phyloP scores from a whole-genome alignment of 2,329 filamentous ascomycete species.

The Calonectria honghensis region DNA sequence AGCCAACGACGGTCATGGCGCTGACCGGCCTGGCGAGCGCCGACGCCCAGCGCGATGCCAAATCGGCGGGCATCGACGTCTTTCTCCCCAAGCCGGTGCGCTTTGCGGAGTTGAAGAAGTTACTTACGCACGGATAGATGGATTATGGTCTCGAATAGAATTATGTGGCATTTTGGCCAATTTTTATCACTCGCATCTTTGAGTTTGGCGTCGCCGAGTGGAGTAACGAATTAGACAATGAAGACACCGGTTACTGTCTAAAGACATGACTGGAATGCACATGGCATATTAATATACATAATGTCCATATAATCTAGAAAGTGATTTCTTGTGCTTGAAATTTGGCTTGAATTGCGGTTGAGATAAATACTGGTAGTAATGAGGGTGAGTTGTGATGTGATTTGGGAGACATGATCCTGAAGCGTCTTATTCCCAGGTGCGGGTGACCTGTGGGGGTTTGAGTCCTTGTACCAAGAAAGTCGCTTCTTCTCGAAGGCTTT shows the following conservation, averaged over 20 bases:
- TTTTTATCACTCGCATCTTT: not conserved
- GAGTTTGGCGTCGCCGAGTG: not conserved
- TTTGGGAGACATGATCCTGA: not conserved
- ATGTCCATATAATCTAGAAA: not conserved
- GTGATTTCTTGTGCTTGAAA: not conserved
- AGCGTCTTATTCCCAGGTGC: too few species aligned
- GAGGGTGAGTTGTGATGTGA: not conserved
- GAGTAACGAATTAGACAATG: not conserved
- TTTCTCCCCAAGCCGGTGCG: constrained; percentile 72
- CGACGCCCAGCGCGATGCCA: constrained; percentile 69
- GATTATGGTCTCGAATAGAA: not conserved
- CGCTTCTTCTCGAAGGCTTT: too few species aligned
- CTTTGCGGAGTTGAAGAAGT: constrained; percentile 64
- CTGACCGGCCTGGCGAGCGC: constrained; percentile 71
- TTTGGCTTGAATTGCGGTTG: not conserved
- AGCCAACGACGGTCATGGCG: constrained; percentile 69
- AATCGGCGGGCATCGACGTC: constrained; percentile 68
- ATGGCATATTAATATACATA: not conserved
- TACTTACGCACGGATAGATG: constrained; percentile 49
- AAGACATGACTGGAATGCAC: not conserved
- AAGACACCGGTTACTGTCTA: not conserved
- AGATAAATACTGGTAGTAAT: too few species aligned
- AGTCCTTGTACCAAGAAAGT: constrained; percentile 63
- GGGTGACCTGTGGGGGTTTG: too few species aligned
- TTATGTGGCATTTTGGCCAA: not conserved